phyloP scores from a whole-genome alignment of 805 yeast species.

The Starmerella khaoyaiensis region DNA sequence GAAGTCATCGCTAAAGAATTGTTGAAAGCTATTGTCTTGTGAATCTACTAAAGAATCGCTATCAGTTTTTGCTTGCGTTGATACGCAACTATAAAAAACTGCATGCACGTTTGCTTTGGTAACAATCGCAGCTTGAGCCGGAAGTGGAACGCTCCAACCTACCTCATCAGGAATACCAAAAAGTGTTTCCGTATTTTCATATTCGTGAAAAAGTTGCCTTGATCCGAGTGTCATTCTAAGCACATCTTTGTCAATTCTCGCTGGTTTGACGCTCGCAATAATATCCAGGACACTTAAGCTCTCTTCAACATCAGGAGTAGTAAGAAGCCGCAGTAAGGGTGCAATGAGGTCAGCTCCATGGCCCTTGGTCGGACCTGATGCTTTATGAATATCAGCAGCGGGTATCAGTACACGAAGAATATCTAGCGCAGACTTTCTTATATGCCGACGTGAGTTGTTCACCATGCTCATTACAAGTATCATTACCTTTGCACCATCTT shows the following conservation, averaged over 20 bases:
- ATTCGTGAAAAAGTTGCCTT: slow-evolving; percentile 59
- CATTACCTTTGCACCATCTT: slow-evolving; percentile 58
- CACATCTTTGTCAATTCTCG: slow-evolving; percentile 81
- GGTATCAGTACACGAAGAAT: slow-evolving; percentile 64
- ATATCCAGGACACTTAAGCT: slow-evolving; percentile 86
- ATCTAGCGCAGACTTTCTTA: slow-evolving; percentile 67
- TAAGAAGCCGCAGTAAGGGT: slow-evolving; percentile 64
- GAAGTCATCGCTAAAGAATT: slow-evolving; percentile 24
- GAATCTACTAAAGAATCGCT: not conserved
- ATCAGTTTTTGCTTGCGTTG: slow-evolving; percentile 16
- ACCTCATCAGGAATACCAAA: slow-evolving; percentile 91
- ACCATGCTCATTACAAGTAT: slow-evolving; percentile 67
- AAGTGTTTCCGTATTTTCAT: slow-evolving; percentile 72
- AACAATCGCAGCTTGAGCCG: slow-evolving; percentile 75
- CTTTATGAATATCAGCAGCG: slow-evolving; percentile 57
- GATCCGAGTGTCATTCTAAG: slow-evolving; percentile 85
- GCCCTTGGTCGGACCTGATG: slow-evolving; percentile 55
- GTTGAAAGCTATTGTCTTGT: slow-evolving; percentile 2
- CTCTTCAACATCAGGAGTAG: slow-evolving; percentile 77
- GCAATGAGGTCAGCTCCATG: slow-evolving; percentile 92
- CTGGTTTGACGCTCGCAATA: slow-evolving; percentile 73
- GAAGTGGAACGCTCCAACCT: slow-evolving; percentile 98
- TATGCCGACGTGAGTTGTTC: slow-evolving; percentile 65
- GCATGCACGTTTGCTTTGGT: slow-evolving; percentile 92
- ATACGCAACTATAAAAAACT: slow-evolving; percentile 74